Base-by-base conservation (phyloP, 1,284 basidiomycete species). In the Tilletia caries region DNA sequence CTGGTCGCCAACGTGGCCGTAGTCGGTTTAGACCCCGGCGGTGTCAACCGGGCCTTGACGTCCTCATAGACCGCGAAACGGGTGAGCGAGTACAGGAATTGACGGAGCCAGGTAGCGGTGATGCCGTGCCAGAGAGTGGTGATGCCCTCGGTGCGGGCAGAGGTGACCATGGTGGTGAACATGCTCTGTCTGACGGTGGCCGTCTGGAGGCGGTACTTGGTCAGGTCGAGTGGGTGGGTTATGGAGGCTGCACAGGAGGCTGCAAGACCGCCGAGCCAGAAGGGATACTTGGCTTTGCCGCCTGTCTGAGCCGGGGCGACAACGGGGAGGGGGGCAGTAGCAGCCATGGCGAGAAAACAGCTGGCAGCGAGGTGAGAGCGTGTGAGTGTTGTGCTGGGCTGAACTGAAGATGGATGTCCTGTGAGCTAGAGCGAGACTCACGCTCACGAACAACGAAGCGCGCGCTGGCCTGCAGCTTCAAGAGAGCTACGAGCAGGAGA, bases 181-280 rank as follows among this genome's bases (percentile, higher is more conserved):
- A 73, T 71, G 46, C 65, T 46, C 48, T 58, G 23, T 48, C 69
- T 71, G 41, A 46, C 65, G 8, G 70, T 67, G n/a, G 65, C 58
- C 41, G 72, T 73, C 65, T 68, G 72, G 20, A 71, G 64, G 32
- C 72, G 67, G 64, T 73, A 71, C 64, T 71, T 71, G 32, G 67
- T 71, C 67, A 69, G 62, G 58, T 73, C 72, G 50, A 73, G 70
- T 0, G 72, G 72, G 48, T 73, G 72, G 25, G 70, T 73, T 25
- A 73, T 71, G 5, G 70, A 64, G 25, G 70, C 72, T 3, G 72
- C 72, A 41, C 67, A 68, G 48, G 76, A 79, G 0, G 82, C 80
- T 4, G 82, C 76, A 0, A 71, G 68, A 8, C 82, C 82, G 29
- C 80, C 81, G 2, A 83, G 76, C 69, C 74, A 82, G 70, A 81